Conservation (phyloP, 352 stramenopile genomes). For the Phytophthora boehmeriae region DNA sequence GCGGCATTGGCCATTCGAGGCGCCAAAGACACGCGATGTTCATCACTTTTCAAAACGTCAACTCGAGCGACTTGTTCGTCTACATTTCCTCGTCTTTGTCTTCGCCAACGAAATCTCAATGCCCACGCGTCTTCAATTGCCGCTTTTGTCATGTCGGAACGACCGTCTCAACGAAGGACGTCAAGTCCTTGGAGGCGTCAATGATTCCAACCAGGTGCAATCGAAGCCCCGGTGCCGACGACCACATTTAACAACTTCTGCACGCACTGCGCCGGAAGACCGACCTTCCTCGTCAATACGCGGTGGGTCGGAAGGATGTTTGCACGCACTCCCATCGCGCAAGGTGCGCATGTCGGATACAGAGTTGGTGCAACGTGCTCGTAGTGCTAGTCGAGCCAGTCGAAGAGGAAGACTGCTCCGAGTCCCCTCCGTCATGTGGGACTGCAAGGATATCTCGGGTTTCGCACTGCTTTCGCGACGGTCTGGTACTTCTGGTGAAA, state of each 20-base stretch:
- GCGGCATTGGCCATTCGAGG: not conserved
- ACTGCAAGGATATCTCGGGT: conserved; percentile 39
- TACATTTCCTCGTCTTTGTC: not conserved
- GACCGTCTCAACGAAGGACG: not conserved
- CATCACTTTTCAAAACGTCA: conserved; percentile 1
- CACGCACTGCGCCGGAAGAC: conserved; percentile 22
- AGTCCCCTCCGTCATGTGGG: conserved; percentile 35
- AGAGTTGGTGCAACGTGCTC: conserved; percentile 38
- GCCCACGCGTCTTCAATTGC: conserved; percentile 28
- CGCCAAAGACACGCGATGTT: not conserved
- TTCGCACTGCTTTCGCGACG: conserved; percentile 33
- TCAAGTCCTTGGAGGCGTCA: conserved; percentile 13
- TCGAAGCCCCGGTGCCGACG: conserved; percentile 4
- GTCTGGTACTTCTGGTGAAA: conserved; percentile 14
- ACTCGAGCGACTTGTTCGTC: not conserved
- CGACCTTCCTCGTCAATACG: conserved; percentile 17
- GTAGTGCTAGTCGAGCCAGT: conserved; percentile 23
- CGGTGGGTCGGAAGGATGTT: conserved; percentile 19
- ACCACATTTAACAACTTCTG: conserved; percentile 28
- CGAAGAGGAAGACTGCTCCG: conserved; percentile 20
- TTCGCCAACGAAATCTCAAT: conserved; percentile 8
- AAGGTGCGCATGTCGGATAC: conserved; percentile 38
- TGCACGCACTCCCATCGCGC: conserved; percentile 3
- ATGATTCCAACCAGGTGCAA: conserved; percentile 8
- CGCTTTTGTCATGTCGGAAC: conserved; percentile 24